These are phyloP conservation scores for Aphanomyces astaci DNA, from an alignment of 352 stramenopile species.

Conservation along the genomic window DNA sequence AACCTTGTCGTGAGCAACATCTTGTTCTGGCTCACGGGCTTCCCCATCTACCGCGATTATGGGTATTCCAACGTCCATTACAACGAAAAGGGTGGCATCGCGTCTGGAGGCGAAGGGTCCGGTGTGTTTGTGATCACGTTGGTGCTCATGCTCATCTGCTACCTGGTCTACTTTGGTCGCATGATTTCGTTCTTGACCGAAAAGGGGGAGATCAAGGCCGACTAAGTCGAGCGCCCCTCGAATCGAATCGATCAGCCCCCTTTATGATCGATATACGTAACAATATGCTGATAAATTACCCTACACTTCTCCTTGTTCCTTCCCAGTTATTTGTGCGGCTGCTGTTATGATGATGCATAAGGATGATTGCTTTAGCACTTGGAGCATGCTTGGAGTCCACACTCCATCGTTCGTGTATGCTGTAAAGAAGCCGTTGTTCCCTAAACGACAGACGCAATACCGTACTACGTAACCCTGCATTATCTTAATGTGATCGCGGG, in stretches of 20 bases:
- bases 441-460: too few relatives aligned
- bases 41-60: slow-evolving; percentile 65
- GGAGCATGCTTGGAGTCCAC: too few relatives aligned
- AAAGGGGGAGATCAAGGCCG: slow-evolving; percentile 28
- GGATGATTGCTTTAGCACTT: too few relatives aligned
- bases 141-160: slow-evolving; percentile 50
- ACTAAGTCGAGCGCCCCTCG: not conserved
- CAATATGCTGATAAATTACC: too few relatives aligned
- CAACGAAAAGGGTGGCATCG: slow-evolving; percentile 63
- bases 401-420: too few relatives aligned
- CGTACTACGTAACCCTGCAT: too few relatives aligned
- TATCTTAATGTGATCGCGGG: too few relatives aligned
- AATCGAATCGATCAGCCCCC: not conserved
- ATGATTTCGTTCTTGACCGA: slow-evolving; percentile 49
- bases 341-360: too few relatives aligned
- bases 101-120: slow-evolving; percentile 64
- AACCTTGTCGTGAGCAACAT: slow-evolving; percentile 74
- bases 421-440: too few relatives aligned
- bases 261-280: not conserved
- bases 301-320: too few relatives aligned
- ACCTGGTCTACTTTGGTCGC: slow-evolving; percentile 49
- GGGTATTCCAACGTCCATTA: slow-evolving; percentile 74
- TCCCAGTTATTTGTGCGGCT: too few relatives aligned
- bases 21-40: slow-evolving; percentile 76
- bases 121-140: slow-evolving; percentile 68